Base-by-base conservation (phyloP, 2,329 filamentous ascomycete species). In the Basipetospora chlamydospora region DNA sequence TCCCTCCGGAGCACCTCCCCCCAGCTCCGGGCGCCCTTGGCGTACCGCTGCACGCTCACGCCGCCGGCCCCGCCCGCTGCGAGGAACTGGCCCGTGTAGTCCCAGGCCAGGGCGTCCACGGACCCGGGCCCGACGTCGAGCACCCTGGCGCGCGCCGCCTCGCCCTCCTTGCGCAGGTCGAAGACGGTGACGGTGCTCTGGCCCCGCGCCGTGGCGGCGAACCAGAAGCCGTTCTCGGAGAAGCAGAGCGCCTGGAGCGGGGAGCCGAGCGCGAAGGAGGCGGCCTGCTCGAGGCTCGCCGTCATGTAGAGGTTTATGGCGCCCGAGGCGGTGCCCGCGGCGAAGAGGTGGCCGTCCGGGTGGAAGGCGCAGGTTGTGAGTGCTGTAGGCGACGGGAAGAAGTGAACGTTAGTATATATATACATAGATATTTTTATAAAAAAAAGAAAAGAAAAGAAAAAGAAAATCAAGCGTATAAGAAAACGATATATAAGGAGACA, bases 171-270 rank as follows among this genome's bases (percentile, higher is more conserved):
- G 47, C 90, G 79, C 42, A 98, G 67, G 56, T 96, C 88, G 66
- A 92, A 96, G 38, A 96, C 75, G 8, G 82, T 82, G 26, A 94
- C 78, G 17, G 68, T 78, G 16, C 76, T 81, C 44, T 86, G 82
- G 21, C 76, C 77, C 55, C 85, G 77, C 40, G 80, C 76, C 6
- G 79, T 78, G 5, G 85, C 81, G 2, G 88, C 88, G 44, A 98
- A 77, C 84, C 87, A 96, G 49, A 83, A 94, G 17, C 90, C 90
- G 48, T 98, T 98, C 57, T 98, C 90, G 0, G 87, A 95, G 59
- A 98, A 98, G 40, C 72, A 68, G 28, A 98, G 61, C 9, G 76
- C 73, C 47, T 82, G 74, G 3, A 95, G 70, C 0, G 86, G 76
- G 1, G 76, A 74, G 6, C 70, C 73, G 1, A 80, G 59, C 15